Evolutionary conservation across 129 eudicot species (phyloP), one percentile per base, ranked within the genome.

Genomic region (Tagetes erecta): DNA sequence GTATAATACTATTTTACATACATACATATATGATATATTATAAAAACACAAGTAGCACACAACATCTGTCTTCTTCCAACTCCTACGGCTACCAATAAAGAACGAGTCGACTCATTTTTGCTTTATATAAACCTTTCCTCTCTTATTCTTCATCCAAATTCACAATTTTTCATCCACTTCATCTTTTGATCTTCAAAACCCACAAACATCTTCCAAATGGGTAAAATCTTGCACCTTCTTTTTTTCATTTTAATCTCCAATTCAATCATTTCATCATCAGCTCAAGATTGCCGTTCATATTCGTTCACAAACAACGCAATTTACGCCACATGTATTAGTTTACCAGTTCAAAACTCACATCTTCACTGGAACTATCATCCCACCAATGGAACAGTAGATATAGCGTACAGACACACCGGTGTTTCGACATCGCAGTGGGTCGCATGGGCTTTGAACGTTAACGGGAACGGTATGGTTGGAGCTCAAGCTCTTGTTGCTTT

Each of bases 301-400:
- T 0, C 58, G 3, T 92, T 92, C 88, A 30, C 63, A 38, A 84
- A 72, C 74, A 85, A 84, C 81, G 76, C 59, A 35, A 4, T 6
- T 0, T 92, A 42, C 38, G 44, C 81, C 59, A 83, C 84, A 0
- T 92, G 97, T 73, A 82, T 6, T 13, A 67, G 4, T 60, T 84
- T 92, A 9, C 89, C 96, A 0, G 87, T 64, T 2, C 87, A 83
- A 45, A 83, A 74, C 78, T 78, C 95, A 0, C 77, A 75, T 77
- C 88, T 92, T 27, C 86, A 89, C 70, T 92, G 95, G 95, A 92
- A 66, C 73, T 92, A 92, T 76, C 68, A 84, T 70, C 64, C 65
- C 4, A 1, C 70, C 36, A 84, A 83, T 67, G 76, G 70, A 71
- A 92, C 92, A 42, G 92, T 80, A 46, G 92, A 90, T 11, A 42